Evolutionary conservation across 495 filamentous ascomycete genomes (phyloP).

Genomic region (Podospora anserina): DNA sequence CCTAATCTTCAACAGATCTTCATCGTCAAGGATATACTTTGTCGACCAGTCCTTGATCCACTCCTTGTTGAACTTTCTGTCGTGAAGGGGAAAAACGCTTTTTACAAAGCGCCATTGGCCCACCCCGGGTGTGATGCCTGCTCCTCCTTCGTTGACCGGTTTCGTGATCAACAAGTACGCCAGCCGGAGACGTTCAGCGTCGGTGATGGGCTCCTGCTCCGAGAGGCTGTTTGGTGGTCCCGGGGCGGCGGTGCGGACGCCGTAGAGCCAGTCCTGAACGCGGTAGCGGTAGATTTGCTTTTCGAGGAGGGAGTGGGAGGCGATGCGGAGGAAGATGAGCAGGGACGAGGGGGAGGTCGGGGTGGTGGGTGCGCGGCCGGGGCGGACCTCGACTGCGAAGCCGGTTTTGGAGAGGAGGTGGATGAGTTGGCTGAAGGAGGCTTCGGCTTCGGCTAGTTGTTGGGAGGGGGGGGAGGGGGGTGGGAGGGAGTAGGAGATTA

Average conservation of each 20-base stretch:
- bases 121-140: conserved; percentile 77
- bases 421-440: conserved; percentile 72
- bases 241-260: conserved; percentile 75
- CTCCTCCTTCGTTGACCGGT: conserved; percentile 76
- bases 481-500: conserved; percentile 75
- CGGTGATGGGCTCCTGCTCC: conserved; percentile 66
- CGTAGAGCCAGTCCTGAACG: conserved; percentile 94
- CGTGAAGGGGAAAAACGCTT: conserved; percentile 84
- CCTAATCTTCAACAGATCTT: conserved; percentile 81
- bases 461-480: conserved; percentile 30
- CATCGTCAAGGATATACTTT: conserved; percentile 70
- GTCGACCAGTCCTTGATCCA: conserved; percentile 90
- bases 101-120: conserved; percentile 84
- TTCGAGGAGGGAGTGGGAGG: conserved; percentile 59
- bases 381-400: conserved; percentile 78
- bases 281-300: conserved; percentile 66
- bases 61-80: conserved; percentile 77
- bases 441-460: conserved; percentile 57
- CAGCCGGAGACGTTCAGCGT: conserved; percentile 83
- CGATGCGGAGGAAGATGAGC: conserved; percentile 78
- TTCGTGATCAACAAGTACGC: conserved; percentile 85
- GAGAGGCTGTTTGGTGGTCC: conserved; percentile 59
- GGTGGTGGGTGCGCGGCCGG: conserved; percentile 69
- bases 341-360: conserved; percentile 65
- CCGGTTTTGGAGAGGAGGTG: conserved; percentile 67